phyloP scores from a whole-genome alignment of 2,329 filamentous ascomycete genomes.

The Tothia fuscella region DNA sequence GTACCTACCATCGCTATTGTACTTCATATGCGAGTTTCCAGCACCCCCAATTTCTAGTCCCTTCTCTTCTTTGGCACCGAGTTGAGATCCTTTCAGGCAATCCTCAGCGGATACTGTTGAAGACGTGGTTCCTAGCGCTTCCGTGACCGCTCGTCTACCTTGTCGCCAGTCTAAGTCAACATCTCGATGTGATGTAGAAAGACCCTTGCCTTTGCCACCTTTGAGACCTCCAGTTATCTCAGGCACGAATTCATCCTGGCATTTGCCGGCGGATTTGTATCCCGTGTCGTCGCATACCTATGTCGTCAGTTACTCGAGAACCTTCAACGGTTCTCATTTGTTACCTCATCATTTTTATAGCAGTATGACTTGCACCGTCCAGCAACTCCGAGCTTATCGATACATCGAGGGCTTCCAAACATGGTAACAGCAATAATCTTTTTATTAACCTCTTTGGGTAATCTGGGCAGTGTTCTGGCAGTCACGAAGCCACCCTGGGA shows the following conservation, averaged over 20 bases:
- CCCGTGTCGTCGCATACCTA: slow-evolving; percentile 3
- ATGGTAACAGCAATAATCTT: slow-evolving; percentile 7
- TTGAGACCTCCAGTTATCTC: not conserved
- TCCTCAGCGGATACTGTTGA: not conserved
- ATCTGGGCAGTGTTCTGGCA: slow-evolving; percentile 1
- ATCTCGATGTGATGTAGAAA: not conserved
- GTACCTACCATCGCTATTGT: slow-evolving; percentile 3
- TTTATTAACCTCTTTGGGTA: not conserved
- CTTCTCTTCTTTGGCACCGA: not conserved
- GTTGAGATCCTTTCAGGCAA: not conserved
- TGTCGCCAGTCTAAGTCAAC: not conserved
- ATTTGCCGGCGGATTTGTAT: slow-evolving; percentile 1
- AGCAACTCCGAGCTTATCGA: not conserved
- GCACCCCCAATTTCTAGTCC: not conserved
- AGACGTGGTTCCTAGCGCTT: not conserved
- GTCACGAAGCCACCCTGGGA: slow-evolving; percentile 8
- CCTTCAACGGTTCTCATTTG: too few species aligned
- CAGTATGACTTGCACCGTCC: slow-evolving; percentile 7
- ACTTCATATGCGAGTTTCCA: slow-evolving; percentile 5
- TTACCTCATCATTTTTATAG: not conserved
- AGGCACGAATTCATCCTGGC: not conserved
- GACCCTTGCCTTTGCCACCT: not conserved
- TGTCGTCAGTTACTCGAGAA: too few species aligned
- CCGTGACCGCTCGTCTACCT: not conserved
- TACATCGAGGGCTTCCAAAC: slow-evolving; percentile 7